Base-by-base conservation (phyloP, 139 green algal species). In the Mesotaenium endlicherianum region DNA sequence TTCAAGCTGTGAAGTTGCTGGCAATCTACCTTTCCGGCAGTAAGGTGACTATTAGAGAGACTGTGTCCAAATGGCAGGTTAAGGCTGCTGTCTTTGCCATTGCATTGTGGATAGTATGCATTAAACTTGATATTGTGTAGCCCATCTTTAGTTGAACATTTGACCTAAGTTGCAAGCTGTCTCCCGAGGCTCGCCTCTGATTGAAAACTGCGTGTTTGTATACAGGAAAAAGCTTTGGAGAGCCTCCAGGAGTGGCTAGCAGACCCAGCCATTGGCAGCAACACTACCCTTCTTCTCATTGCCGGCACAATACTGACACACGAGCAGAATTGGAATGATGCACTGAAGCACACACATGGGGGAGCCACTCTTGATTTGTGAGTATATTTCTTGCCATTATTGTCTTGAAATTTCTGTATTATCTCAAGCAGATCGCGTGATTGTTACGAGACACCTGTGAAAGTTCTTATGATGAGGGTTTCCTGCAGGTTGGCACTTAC, bases 281-380 rank as follows among this genome's bases (percentile, higher is more conserved):
- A 98, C 87, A 80, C 92, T 1, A 92, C 91, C 42, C 90, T 97
- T 50, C 89, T 95, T 49, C 85, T 98, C 2, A 75, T 97, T 0
- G 93, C 93, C 5, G 95, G 91, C 3, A 88, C 93, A 30, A 92
- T 98, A 30, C 91, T 94, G 70, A 75, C 88, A 3, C 67, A 90
- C 43, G 94, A 97, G 84, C 94, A 90, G n/a, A 95, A 98, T 87
- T 95, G 94, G 80, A 92, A 94, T 11, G 95, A 98, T 59, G 96
- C 96, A 1, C 87, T 99, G 1, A 97, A 97, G 74, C 91, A 87
- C 16, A 97, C 94, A 85, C 91, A 98, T 68, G 72, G 45, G 34
- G 91, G 93, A 38, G 8, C 31, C 55, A 41, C 71, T 40, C 68
- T 88, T 26, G 83, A 88, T 20, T n/a, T 88, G 83, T 88, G 59